A percentile compares a stretch with the other conserved stretches of the same genome.
Evolutionary conservation across 106 monocot species (phyloP).

Genomic region (Vanilla planifolia): DNA sequence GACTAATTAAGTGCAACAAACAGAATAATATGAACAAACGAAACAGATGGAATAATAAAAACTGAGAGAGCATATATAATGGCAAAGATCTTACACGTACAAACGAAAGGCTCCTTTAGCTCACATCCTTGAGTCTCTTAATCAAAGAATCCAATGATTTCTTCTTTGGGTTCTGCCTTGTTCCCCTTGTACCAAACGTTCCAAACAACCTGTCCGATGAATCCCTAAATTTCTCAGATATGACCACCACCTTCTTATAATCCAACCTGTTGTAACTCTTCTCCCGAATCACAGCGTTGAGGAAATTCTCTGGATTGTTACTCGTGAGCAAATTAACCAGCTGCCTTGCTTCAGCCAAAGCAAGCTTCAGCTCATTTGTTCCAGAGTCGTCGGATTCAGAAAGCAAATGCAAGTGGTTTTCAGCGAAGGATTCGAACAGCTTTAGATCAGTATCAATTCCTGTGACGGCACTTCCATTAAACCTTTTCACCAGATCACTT

Average conservation of each 20-base stretch:
- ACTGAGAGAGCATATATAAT: not conserved
- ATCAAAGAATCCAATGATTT: slow-evolving; percentile 85
- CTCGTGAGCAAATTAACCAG: slow-evolving; percentile 82
- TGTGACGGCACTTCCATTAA: slow-evolving; percentile 68
- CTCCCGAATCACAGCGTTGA: slow-evolving; percentile 90
- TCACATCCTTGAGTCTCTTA: slow-evolving; percentile 87
- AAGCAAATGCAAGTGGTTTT: slow-evolving; percentile 43
- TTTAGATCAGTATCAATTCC: slow-evolving; percentile 77
- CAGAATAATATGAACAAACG: no score
- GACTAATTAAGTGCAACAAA: no score
- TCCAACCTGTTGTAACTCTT: slow-evolving; percentile 88
- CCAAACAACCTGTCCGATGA: slow-evolving; percentile 81
- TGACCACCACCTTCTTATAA: slow-evolving; percentile 67
- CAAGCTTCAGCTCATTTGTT: slow-evolving; percentile 45
- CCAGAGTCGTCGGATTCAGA: slow-evolving; percentile 35
- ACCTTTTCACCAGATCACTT: slow-evolving; percentile 72
- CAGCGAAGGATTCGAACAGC: slow-evolving; percentile 80
- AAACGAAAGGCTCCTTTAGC: slow-evolving; percentile 25
- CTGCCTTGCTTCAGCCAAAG: slow-evolving; percentile 80
- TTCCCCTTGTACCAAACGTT: slow-evolving; percentile 70
- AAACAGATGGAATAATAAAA: not conserved
- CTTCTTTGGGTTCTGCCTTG: slow-evolving; percentile 73
- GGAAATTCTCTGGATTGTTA: slow-evolving; percentile 79
- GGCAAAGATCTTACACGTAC: slow-evolving; percentile 8
- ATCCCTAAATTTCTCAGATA: slow-evolving; percentile 93